Evolutionary conservation across 2,329 filamentous ascomycete species (phyloP).

Genomic region (Fusarium algeriense): DNA sequence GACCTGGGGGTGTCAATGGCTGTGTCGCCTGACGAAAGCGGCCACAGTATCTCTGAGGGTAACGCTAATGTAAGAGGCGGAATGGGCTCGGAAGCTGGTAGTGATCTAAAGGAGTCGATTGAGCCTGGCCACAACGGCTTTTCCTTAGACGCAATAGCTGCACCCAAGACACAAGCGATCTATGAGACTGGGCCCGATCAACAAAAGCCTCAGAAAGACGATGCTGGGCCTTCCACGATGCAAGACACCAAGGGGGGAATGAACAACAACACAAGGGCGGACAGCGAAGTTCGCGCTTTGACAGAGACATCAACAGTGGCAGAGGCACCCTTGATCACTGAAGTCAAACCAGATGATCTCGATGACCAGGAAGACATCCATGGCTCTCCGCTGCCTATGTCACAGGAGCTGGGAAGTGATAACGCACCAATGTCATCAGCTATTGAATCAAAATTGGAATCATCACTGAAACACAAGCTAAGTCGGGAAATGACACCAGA

Average conservation of each 20-base stretch:
- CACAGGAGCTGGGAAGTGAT: background rate
- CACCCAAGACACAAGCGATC: background rate
- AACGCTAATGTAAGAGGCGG: background rate
- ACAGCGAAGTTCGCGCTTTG: background rate
- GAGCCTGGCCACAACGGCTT: background rate
- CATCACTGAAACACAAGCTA: background rate
- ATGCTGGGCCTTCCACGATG: background rate
- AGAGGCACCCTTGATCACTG: background rate
- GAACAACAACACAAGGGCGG: constrained; percentile 10
- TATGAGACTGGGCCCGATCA: background rate
- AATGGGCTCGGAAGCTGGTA: background rate
- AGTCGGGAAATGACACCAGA: background rate
- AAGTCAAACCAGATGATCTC: background rate
- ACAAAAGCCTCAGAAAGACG: constrained; percentile 11
- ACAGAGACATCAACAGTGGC: background rate
- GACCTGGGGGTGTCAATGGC: background rate
- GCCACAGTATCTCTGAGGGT: background rate
- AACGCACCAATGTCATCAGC: background rate
- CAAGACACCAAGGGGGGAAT: background rate
- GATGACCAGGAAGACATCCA: background rate
- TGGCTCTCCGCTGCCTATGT: background rate
- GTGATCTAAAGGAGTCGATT: background rate
- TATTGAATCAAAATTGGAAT: background rate
- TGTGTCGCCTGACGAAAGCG: background rate
- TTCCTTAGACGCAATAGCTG: background rate